These are phyloP conservation scores for Emericellopsis terricola DNA, from an alignment of 495 filamentous ascomycete genomes.

Conservation along the genomic window DNA sequence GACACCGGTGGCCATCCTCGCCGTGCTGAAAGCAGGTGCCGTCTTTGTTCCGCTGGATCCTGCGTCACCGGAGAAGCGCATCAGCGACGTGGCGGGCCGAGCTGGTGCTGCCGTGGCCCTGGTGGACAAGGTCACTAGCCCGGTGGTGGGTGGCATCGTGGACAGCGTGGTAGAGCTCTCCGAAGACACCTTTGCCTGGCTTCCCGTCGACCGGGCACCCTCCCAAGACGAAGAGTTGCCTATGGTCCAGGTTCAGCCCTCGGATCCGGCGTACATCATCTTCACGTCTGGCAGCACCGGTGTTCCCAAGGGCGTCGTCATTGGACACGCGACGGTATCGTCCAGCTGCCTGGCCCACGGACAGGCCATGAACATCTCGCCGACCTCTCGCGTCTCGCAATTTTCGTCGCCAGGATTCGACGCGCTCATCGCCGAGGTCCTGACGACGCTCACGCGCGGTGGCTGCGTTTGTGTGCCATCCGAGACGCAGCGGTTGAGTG, in stretches of 20 bases:
- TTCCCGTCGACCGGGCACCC: too few species aligned
- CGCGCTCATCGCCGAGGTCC: not conserved
- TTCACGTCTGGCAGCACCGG: conserved; percentile 39
- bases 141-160: too few species aligned
- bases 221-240: too few species aligned
- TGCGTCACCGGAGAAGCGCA: too few species aligned
- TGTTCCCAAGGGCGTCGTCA: conserved; percentile 23
- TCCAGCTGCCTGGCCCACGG: conserved; percentile 9
- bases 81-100: too few species aligned
- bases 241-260: too few species aligned
- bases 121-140: too few species aligned
- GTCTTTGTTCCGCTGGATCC: conserved; percentile 1
- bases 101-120: too few species aligned
- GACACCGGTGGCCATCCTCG: not conserved
- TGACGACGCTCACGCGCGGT: not conserved
- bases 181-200: too few species aligned
- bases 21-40: not conserved
- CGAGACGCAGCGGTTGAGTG: not conserved
- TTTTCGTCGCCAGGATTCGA: not conserved
- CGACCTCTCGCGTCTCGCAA: not conserved
- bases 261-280: conserved; percentile 13
- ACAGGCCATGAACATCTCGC: conserved; percentile 5
- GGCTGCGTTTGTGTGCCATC: not conserved
- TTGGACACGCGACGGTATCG: conserved; percentile 22
- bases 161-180: too few species aligned